These are phyloP conservation scores for Hypoxylon trugodes DNA, from an alignment of 495 filamentous ascomycete genomes.

Conservation along the genomic window DNA sequence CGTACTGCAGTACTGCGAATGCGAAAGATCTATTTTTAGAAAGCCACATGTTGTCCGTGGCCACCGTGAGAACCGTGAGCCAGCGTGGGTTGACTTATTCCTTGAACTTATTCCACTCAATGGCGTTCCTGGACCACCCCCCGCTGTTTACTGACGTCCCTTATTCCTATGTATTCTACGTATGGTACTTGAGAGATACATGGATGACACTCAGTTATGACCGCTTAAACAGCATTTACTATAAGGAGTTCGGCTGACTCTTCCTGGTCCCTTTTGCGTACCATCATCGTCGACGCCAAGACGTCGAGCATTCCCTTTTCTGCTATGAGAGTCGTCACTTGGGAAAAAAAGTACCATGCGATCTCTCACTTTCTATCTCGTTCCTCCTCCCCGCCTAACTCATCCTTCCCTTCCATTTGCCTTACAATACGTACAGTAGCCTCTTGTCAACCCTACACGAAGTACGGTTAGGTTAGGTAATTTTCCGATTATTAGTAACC, in stretches of 20 bases:
- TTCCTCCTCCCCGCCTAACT: conserved; percentile 20
- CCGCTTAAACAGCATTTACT: conserved; percentile 6
- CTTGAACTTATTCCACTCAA: conserved; percentile 5
- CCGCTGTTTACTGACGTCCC: conserved; percentile 30
- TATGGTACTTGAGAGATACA: conserved; percentile 33
- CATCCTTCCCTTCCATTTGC: conserved; percentile 2
- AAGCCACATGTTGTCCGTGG: conserved; percentile 18
- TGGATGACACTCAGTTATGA: conserved; percentile 20
- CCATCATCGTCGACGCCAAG: conserved; percentile 41
- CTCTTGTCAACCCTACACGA: conserved; percentile 9
- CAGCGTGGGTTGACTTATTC: conserved; percentile 7
- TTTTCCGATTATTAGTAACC: conserved; percentile 27
- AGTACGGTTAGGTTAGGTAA: conserved; percentile 18
- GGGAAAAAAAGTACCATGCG: conserved; percentile 32
- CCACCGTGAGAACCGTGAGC: neutral
- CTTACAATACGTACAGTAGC: conserved; percentile 24
- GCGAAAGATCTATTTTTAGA: conserved; percentile 28
- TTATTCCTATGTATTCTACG: too few species aligned
- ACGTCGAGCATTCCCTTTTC: conserved; percentile 46
- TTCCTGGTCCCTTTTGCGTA: conserved; percentile 27
- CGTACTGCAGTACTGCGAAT: too few species aligned
- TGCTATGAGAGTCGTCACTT: conserved; percentile 41
- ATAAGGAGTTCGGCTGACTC: conserved; percentile 14
- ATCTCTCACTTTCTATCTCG: conserved; percentile 29
- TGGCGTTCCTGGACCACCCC: conserved; percentile 22